Conservation (phyloP, 352 stramenopile genomes). For the Phytophthora uliginosa region DNA sequence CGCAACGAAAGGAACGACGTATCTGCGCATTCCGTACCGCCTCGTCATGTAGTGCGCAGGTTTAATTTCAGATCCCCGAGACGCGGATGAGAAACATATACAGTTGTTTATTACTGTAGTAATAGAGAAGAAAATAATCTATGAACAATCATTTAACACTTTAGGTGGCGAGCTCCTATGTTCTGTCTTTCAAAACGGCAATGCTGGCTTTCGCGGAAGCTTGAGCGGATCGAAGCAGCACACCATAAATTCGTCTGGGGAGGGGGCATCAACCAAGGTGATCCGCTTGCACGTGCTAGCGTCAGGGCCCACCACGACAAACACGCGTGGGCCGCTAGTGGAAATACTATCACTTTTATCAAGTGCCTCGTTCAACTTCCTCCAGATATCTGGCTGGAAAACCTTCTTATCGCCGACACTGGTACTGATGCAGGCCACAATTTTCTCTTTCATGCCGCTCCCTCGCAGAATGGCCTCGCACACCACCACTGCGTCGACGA, state of each 20-base stretch:
- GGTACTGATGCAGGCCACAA: slow-evolving; percentile 34
- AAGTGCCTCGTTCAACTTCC: slow-evolving; percentile 27
- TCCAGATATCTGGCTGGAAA: slow-evolving; percentile 24
- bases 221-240: slow-evolving; percentile 35
- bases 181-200: not conserved
- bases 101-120: no score
- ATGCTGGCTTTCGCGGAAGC: slow-evolving; percentile 11
- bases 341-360: slow-evolving; percentile 21
- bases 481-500: slow-evolving; percentile 33
- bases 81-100: no score
- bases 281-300: slow-evolving; percentile 28
- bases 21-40: no score
- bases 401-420: slow-evolving; percentile 22
- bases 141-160: not conserved
- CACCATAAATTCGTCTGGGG: slow-evolving; percentile 29
- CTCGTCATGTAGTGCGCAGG: no score
- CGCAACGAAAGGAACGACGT: no score
- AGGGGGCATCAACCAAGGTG: slow-evolving; percentile 22
- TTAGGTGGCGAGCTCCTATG: not conserved
- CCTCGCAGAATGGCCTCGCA: slow-evolving; percentile 32
- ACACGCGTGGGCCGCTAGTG: slow-evolving; percentile 21
- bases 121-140: no score
- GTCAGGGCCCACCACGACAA: slow-evolving; percentile 36
- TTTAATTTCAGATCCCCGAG: no score
- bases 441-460: slow-evolving; percentile 24